These are phyloP conservation scores for Mesembryanthemum crystallinum DNA, from an alignment of 148 eudicot species.

Conservation along the genomic window DNA sequence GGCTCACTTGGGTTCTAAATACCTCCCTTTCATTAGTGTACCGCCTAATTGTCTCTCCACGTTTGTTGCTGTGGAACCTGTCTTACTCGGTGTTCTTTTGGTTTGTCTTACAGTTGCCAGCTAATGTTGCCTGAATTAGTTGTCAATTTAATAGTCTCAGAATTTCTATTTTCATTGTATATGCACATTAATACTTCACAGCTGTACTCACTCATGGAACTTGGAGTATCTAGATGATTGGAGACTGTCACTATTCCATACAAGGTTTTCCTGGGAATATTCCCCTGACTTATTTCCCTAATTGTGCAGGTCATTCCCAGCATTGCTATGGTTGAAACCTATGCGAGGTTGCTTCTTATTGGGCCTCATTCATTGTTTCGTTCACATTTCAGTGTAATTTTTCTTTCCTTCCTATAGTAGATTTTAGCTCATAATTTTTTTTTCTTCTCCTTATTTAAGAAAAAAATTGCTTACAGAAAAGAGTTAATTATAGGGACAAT, in stretches of 20 bases:
- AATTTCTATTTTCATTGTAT: not conserved
- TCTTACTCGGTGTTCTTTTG: not conserved
- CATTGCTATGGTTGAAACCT: slow-evolving; percentile 99
- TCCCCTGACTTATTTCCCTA: not conserved
- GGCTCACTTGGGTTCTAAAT: not conserved
- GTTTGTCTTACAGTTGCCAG: not conserved
- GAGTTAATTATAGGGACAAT: not conserved
- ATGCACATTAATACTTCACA: not conserved
- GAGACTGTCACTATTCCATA: not conserved
- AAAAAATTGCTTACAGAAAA: not conserved
- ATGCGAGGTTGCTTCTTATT: slow-evolving; percentile 78
- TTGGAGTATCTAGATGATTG: not conserved
- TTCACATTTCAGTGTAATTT: slow-evolving; percentile 76
- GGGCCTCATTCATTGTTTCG: slow-evolving; percentile 88
- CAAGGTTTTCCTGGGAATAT: not conserved
- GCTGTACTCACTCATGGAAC: not conserved
- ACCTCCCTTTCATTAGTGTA: not conserved
- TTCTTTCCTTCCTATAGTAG: slow-evolving; percentile 16
- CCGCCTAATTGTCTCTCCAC: not conserved
- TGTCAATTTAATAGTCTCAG: not conserved
- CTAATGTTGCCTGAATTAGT: not conserved
- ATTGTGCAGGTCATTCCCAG: slow-evolving; percentile 77
- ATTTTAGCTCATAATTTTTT: not conserved
- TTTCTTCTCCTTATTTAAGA: not conserved
- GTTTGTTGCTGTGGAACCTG: not conserved